Evolutionary conservation across 768 basidiomycete species (phyloP).

Genomic region (Termitomyces sp.): DNA sequence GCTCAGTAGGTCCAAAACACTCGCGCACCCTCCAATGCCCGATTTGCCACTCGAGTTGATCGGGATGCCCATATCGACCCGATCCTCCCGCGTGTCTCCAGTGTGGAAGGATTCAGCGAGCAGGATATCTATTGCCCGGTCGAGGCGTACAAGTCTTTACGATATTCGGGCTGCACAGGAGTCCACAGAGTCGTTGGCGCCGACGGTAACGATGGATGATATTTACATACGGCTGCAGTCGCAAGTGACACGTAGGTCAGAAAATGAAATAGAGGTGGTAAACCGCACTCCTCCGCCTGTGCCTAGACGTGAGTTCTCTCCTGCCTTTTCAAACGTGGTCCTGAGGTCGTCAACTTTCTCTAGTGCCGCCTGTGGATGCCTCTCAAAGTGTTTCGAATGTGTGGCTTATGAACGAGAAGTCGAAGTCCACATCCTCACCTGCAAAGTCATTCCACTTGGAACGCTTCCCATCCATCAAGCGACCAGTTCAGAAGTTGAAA

Average conservation of each 20-base stretch:
- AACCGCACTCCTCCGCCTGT: constrained; percentile 23
- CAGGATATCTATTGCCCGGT: constrained; percentile 1
- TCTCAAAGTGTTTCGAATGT: constrained; percentile 35
- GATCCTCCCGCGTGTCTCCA: constrained; percentile 5
- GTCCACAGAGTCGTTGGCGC: constrained; percentile 2
- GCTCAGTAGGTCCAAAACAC: constrained; percentile 32
- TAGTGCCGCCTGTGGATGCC: not conserved
- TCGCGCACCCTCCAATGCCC: constrained; percentile 24
- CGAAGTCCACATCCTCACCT: not conserved
- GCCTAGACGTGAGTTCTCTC: not conserved
- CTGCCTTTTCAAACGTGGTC: not conserved
- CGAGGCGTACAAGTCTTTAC: constrained; percentile 20
- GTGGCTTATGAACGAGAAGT: constrained; percentile 40
- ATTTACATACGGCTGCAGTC: constrained; percentile 20
- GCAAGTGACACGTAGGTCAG: constrained; percentile 6
- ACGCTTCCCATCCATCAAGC: constrained; percentile 25
- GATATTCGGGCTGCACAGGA: constrained; percentile 7
- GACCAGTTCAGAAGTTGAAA: constrained; percentile 33
- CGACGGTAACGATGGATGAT: constrained; percentile 22
- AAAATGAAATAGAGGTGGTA: constrained; percentile 24
- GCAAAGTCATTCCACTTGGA: constrained; percentile 25
- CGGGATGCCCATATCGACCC: not conserved
- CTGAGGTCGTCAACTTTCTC: not conserved
- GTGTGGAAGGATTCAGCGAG: constrained; percentile 4
- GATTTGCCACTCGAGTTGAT: constrained; percentile 20